Evolutionary conservation across 2,329 filamentous ascomycete genomes (phyloP).

Genomic region (Penicillium olsonii): DNA sequence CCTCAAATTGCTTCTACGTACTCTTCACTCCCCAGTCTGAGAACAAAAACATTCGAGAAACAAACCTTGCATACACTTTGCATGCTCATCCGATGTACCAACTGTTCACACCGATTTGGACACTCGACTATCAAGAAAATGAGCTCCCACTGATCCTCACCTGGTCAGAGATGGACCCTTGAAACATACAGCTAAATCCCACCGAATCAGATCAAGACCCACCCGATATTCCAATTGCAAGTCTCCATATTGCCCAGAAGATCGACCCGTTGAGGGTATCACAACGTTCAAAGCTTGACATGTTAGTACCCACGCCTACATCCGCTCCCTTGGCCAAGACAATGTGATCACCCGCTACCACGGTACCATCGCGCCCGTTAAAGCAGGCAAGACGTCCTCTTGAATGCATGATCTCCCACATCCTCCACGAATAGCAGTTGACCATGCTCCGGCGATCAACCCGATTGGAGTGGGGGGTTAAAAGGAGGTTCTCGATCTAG

Average conservation of each 20-base stretch:
- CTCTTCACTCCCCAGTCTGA: neutral
- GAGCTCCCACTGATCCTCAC: no score
- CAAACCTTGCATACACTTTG: neutral
- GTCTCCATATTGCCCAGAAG: neutral
- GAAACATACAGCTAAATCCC: neutral
- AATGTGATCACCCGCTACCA: slow-evolving; percentile 1
- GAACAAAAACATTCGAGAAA: no score
- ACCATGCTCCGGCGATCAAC: neutral
- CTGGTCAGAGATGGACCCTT: neutral
- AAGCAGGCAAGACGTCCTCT: slow-evolving; percentile 12
- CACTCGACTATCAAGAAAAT: no score
- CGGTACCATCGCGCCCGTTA: slow-evolving; percentile 13
- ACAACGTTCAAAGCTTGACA: neutral
- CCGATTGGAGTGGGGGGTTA: neutral
- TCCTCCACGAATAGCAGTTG: slow-evolving; percentile 7
- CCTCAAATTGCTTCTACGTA: no score
- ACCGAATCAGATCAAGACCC: neutral
- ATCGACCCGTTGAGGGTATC: neutral
- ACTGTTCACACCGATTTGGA: no score
- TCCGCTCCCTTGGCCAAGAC: neutral
- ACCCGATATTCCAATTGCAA: neutral
- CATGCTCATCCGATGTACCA: neutral
- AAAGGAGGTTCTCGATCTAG: neutral
- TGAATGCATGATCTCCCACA: slow-evolving; percentile 20
- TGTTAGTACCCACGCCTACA: neutral